Evolutionary conservation across 225 moss, liverwort and hornwort genomes (phyloP), one percentile per base, ranked within the genome.

Genomic region (Bryum argenteum): DNA sequence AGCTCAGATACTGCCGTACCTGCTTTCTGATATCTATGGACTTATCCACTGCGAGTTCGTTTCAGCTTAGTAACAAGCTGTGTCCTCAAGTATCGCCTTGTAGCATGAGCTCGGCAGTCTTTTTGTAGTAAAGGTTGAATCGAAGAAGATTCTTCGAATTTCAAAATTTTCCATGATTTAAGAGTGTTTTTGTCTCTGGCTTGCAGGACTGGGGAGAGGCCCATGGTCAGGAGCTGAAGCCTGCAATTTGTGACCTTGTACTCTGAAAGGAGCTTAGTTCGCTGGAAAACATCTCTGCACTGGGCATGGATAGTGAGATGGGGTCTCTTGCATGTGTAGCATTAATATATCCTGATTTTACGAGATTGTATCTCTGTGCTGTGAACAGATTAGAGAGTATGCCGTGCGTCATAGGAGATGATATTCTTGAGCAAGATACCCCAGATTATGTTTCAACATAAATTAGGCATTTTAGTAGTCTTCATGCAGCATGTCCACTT

Each of bases 291-390:
- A 85, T 85, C 79, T 87, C 83, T 83, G 78, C 78, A 86, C 80
- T 77, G 58, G 82, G 86, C 86, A 87, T 81, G 81, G 78, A 80
- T 83, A 87, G 83, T 83, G 87, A 78, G 77, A 87, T 87, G 87
- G 87, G 83, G 87, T 83, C 75, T 83, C 83, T 83, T 83, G 87
- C 83, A 83, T 77, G 75, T 87, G 87, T 87, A 83, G 87, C 83
- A 87, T 80, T 87, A 87, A 79, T 79, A 79, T 85, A 85, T 85
- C 76, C 76, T 76, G 81, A 81, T 78, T 83, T 87, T 80, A 78
- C 75, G 76, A 80, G 83, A 87, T 81, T 81, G 62, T 76, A 78
- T 85, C 80, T 71, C 80, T 78, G 72, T 80, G 81, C 81, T 83
- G 72, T 75, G 75, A 81, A 70, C 78, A 87, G 66, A 73, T 80